Base-by-base conservation (phyloP, 495 filamentous ascomycete genomes). In the Ascodesmis nigricans region DNA sequence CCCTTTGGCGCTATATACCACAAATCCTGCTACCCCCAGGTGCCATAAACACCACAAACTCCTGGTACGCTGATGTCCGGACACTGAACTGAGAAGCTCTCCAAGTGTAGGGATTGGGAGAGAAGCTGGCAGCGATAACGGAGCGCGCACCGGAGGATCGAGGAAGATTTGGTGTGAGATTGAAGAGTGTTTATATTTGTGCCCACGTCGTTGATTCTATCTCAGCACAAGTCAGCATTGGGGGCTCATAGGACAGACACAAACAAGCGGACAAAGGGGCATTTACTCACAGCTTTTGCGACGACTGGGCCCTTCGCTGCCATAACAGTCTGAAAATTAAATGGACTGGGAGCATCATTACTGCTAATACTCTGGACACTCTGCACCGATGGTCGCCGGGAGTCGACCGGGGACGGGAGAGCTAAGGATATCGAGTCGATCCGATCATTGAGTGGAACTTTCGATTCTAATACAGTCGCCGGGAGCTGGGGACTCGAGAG, bases 141-240 rank as follows among this genome's bases (percentile, higher is more conserved):
- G 87, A 1, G 83, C 75, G 22, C 82, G 66, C 2, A 75, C 76
- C 1, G 79, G 71, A n/a, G 87, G 87, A 52, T 92, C 80, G 45
- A 90, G 76, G 60, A 97, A 91, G 52, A 97, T 83, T 53, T 91
- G 80, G 53, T 93, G 84, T 14, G 79, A 91, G 32, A 97, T 79
- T 47, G 78, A 87, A 52, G 77, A 84, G 60, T 95, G 87, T 44
- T 92, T 91, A 65, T 95, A 97, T 50, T 87, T 82, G 60, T 97
- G 87, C 19, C 87, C 87, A 35, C 83, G 75, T 36, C 87, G 71
- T 54, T 91, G 81, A 42, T 84, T 87, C 46, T 93, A 68, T 40
- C 70, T 74, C 70, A 78, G 50, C 2, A 36, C 24, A 26, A 21
- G 29, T 42, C 31, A 52, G 25, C 21, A 25, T 17, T 23, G 18